These are phyloP conservation scores for Nigrograna mackinnonii DNA, from an alignment of 2,329 filamentous ascomycete species.

Conservation along the genomic window DNA sequence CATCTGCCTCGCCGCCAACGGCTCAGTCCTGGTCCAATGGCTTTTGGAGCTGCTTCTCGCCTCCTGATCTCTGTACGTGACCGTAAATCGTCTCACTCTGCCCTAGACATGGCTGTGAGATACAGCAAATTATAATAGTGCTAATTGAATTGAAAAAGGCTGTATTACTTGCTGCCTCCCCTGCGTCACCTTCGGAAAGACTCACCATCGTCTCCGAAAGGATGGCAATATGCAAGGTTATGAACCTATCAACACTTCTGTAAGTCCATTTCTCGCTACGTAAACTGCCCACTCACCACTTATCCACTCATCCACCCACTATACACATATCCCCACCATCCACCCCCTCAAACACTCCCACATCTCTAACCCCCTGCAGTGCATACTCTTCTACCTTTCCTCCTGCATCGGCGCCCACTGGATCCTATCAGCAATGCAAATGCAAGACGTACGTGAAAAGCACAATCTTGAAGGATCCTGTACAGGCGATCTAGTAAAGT, in stretches of 20 bases:
- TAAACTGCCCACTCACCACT: not conserved
- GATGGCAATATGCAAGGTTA: constrained; percentile 34
- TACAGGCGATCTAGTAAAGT: constrained; percentile 18
- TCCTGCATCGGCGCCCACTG: constrained; percentile 19
- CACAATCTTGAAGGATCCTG: constrained; percentile 26
- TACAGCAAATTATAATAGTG: too few relatives aligned
- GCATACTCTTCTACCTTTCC: constrained; percentile 21
- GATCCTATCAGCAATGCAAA: constrained; percentile 22
- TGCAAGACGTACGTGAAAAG: constrained; percentile 23
- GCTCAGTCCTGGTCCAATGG: not conserved
- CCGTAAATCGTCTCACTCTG: not conserved
- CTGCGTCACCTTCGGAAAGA: constrained; percentile 42
- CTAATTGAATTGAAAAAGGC: constrained; percentile 17
- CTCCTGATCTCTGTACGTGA: constrained; percentile 2
- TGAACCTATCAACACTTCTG: constrained; percentile 33
- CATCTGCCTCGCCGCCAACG: not conserved
- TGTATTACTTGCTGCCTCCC: constrained; percentile 35
- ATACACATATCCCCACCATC: too few relatives aligned
- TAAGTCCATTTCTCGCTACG: constrained; percentile 11
- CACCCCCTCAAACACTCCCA: not conserved
- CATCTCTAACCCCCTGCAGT: constrained; percentile 13
- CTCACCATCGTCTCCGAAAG: constrained; percentile 35
- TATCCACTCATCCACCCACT: too few relatives aligned
- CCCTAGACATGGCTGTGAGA: too few relatives aligned
- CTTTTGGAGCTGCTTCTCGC: constrained; percentile 1